phyloP scores from a whole-genome alignment of 2,329 filamentous ascomycete genomes.

The Cladosporium velox region DNA sequence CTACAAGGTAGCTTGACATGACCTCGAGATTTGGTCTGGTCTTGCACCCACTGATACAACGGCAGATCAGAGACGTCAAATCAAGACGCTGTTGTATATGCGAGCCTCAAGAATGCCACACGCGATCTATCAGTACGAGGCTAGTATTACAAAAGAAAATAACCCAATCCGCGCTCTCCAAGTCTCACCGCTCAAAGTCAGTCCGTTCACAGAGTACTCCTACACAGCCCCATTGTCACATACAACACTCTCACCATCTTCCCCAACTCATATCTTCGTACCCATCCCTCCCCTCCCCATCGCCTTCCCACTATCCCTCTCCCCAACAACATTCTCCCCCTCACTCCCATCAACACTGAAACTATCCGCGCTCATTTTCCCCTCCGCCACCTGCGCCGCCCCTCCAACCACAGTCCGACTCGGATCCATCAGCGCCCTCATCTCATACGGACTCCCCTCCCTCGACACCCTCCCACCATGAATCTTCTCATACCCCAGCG shows the following conservation, averaged over 20 bases:
- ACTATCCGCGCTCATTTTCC: slow-evolving; percentile 26
- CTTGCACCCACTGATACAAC: neutral
- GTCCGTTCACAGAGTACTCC: neutral
- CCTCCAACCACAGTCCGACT: slow-evolving; percentile 21
- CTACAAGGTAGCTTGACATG: slow-evolving; percentile 5
- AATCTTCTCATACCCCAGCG: slow-evolving; percentile 23
- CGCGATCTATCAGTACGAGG: slow-evolving; percentile 1
- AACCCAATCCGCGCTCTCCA: neutral
- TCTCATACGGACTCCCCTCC: slow-evolving; percentile 25
- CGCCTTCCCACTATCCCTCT: slow-evolving; percentile 1
- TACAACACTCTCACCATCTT: neutral
- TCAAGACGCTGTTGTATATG: neutral
- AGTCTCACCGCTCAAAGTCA: neutral
- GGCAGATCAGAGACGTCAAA: neutral
- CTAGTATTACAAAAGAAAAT: slow-evolving; percentile 12
- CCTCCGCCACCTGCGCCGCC: slow-evolving; percentile 18
- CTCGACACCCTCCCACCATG: neutral
- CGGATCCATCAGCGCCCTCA: slow-evolving; percentile 27
- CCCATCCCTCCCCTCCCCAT: neutral
- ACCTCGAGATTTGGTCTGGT: neutral
- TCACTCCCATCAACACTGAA: slow-evolving; percentile 17
- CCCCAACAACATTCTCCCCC: slow-evolving; percentile 2
- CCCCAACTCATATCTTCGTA: neutral
- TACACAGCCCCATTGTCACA: slow-evolving; percentile 1
- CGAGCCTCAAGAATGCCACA: neutral